Base-by-base conservation (phyloP, 495 filamentous ascomycete genomes). In the Parmelia sp. region DNA sequence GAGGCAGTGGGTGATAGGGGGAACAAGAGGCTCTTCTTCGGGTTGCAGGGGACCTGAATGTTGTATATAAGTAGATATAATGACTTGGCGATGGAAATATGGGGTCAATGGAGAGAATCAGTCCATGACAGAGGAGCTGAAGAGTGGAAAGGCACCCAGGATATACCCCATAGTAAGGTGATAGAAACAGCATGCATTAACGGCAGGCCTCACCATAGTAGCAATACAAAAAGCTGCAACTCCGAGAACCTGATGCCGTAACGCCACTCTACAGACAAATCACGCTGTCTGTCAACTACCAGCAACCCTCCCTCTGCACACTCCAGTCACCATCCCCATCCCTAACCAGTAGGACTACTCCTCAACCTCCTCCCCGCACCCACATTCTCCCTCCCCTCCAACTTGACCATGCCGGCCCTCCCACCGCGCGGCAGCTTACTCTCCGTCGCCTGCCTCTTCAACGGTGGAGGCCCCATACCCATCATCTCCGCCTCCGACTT, bases 11-110 rank as follows among this genome's bases (percentile, higher is more conserved):
- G 39, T 40, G 68, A 60, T 19, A 68, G 60, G 42, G 57, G 53
- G 31, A 61, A 63, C 27, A 69, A 66, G 58, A 63, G 53, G 44
- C 58, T 75, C 87, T 91, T 73, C 81, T 84, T 19, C 85, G 67
- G 67, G 11, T 25, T 61, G 60, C 39, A 58, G 57, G 62, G 47
- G 35, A 60, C 8, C 36, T 63, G 42, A 49, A 1, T 0, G 37
- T 35, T 56, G 23, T 55, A 21, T 55, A 35, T 31, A 3, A 25
- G 3, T 33, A 5, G 21, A 55, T 10, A 7, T 40, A 2, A 27
- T 44, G 3, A 37, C 35, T 44, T 63, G 57, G 47, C 77, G 40
- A 73, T 64, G 19, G 85, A 33, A 55, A 17, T 55, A 1, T 31
- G 17, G 29, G 51, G 25, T 29, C 29, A 10, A n/a, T 55, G 25